phyloP scores from a whole-genome alignment of 306 rosid species.

The Cicer cuneatum region DNA sequence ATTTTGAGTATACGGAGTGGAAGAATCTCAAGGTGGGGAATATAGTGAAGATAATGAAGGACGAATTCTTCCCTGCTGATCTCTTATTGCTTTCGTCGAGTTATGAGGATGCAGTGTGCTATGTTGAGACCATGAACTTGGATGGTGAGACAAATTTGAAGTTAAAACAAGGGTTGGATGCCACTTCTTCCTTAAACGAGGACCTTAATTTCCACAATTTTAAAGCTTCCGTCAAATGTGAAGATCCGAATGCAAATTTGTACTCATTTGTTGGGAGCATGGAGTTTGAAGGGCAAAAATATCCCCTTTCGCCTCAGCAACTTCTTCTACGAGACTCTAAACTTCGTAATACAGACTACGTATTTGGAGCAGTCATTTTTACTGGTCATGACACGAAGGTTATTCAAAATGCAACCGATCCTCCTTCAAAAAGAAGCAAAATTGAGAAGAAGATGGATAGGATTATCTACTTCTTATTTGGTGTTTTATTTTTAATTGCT shows the following conservation, averaged over 20 bases:
- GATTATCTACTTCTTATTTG: slow-evolving; percentile 75
- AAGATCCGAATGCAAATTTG: slow-evolving; percentile 89
- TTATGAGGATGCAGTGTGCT: slow-evolving; percentile 87
- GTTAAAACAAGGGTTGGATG: slow-evolving; percentile 79
- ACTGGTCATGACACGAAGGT: slow-evolving; percentile 88
- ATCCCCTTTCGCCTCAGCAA: slow-evolving; percentile 82
- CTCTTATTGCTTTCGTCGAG: slow-evolving; percentile 82
- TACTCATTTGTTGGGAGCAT: slow-evolving; percentile 77
- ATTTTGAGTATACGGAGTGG: slow-evolving; percentile 65
- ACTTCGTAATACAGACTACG: slow-evolving; percentile 81
- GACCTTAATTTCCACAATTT: slow-evolving; percentile 56
- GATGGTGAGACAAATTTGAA: slow-evolving; percentile 95
- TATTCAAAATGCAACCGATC: slow-evolving; percentile 80
- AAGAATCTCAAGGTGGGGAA: slow-evolving; percentile 79
- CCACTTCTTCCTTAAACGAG: slow-evolving; percentile 61
- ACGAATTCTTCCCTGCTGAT: slow-evolving; percentile 89
- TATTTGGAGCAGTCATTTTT: slow-evolving; percentile 79
- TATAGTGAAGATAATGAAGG: slow-evolving; percentile 75
- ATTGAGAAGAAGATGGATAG: slow-evolving; percentile 87
- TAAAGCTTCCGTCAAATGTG: slow-evolving; percentile 68
- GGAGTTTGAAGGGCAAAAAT: slow-evolving; percentile 62
- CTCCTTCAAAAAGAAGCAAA: slow-evolving; percentile 90
- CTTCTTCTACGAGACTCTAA: slow-evolving; percentile 90
- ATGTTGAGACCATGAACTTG: slow-evolving; percentile 92
- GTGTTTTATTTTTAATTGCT: slow-evolving; percentile 67